A percentile compares a stretch with the other conserved stretches of the same genome.
Conservation (phyloP, 176 grass and related monocot genomes). For the Zoysia pacifica region DNA sequence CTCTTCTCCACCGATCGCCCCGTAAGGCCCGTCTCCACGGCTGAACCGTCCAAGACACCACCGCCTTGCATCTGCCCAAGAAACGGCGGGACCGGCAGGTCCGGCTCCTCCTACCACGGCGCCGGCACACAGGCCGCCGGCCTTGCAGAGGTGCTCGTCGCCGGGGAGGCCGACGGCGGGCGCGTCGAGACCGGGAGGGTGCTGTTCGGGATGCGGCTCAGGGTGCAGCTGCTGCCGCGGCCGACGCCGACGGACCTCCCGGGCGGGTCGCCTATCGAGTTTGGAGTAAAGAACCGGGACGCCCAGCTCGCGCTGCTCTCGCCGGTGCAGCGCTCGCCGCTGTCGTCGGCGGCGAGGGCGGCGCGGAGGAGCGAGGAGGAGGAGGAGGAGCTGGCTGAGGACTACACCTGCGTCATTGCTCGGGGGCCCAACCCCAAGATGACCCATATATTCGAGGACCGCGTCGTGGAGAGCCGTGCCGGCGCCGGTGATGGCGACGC, state of each 20-base stretch:
- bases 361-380: conserved; percentile 37
- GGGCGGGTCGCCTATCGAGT: conserved; percentile 59
- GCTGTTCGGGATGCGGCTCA: conserved; percentile 40
- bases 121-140: conserved; percentile 9
- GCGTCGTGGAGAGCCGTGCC: conserved; percentile 53
- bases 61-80: neutral
- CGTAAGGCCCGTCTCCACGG: conserved; percentile 1
- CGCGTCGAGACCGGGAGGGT: conserved; percentile 18
- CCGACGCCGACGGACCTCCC: neutral
- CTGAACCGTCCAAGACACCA: conserved; percentile 12
- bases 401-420: conserved; percentile 73
- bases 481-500: neutral
- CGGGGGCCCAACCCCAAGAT: conserved; percentile 59
- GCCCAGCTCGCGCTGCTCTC: conserved; percentile 63
- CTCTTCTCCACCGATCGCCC: conserved; percentile 27
- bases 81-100: conserved; percentile 22
- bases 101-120: neutral
- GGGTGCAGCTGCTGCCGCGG: conserved; percentile 44
- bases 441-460: conserved; percentile 71
- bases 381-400: conserved; percentile 53
- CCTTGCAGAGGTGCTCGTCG: conserved; percentile 36
- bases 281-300: conserved; percentile 70
- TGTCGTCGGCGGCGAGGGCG: conserved; percentile 30
- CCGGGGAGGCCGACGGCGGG: conserved; percentile 19
- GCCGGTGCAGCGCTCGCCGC: conserved; percentile 46